Conservation (phyloP, 495 filamentous ascomycete genomes). For the Aspergillus nanangensis region DNA sequence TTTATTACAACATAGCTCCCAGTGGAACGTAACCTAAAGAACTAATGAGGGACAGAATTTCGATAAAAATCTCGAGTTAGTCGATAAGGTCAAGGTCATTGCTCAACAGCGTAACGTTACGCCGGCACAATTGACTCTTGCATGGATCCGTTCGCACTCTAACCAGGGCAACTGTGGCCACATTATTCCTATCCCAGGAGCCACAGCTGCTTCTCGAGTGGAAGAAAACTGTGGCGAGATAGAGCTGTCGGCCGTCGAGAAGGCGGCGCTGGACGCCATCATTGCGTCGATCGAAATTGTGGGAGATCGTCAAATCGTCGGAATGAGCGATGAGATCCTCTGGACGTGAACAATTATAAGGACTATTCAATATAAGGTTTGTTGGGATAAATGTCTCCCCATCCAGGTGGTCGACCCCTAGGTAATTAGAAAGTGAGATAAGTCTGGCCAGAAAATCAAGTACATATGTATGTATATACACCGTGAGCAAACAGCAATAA, state of each 20-base stretch:
- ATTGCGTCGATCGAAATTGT: not conserved
- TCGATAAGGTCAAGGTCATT: not conserved
- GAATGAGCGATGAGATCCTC: constrained; percentile 1
- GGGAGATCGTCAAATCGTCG: not conserved
- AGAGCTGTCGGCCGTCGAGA: not conserved
- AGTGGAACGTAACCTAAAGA: not conserved
- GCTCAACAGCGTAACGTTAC: not conserved
- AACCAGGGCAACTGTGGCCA: not conserved
- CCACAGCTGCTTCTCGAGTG: not conserved
- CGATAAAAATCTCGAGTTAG: not conserved
- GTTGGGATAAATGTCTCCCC: no score
- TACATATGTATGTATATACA: no score
- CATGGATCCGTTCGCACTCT: constrained; percentile 1
- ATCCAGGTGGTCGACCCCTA: no score
- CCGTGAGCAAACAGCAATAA: no score
- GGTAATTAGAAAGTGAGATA: no score
- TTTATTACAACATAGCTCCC: not conserved
- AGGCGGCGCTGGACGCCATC: not conserved
- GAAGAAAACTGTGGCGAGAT: constrained; percentile 1
- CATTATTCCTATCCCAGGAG: not conserved
- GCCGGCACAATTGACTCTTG: not conserved
- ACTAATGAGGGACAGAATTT: not conserved
- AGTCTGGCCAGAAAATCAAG: no score
- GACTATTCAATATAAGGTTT: no score
- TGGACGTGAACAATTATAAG: not conserved